phyloP scores from a whole-genome alignment of 208 protist species.

The Trypanosoma lewisi region DNA sequence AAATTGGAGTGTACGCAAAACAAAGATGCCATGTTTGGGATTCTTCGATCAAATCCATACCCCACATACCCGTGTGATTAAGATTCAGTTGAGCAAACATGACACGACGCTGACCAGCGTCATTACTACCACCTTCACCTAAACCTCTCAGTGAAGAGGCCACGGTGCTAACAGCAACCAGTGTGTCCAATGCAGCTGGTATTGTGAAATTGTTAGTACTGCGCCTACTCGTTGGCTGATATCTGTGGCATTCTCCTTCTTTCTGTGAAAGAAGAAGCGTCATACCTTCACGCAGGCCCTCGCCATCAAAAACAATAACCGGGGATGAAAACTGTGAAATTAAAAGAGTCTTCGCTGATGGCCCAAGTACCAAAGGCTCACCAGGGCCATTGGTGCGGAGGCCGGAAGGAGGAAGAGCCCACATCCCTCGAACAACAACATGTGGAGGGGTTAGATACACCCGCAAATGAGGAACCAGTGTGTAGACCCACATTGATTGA shows the following conservation, averaged over 20 bases:
- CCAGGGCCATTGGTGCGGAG: background rate
- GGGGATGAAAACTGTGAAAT: constrained; percentile 63
- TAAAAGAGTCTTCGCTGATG: constrained; percentile 16
- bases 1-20: constrained; percentile 47
- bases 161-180: constrained; percentile 54
- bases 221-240: constrained; percentile 24
- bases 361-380: background rate
- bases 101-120: constrained; percentile 9
- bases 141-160: constrained; percentile 14
- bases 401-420: constrained; percentile 48
- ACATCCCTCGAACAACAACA: constrained; percentile 53
- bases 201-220: constrained; percentile 18
- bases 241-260: constrained; percentile 30
- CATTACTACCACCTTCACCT: background rate
- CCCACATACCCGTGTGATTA: constrained; percentile 77
- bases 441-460: constrained; percentile 41
- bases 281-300: constrained; percentile 53
- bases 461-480: constrained; percentile 50
- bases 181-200: constrained; percentile 46
- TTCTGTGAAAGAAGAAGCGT: constrained; percentile 46
- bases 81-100: constrained; percentile 59
- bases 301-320: constrained; percentile 50
- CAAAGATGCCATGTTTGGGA: constrained; percentile 52
- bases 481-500: constrained; percentile 38
- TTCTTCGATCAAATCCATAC: constrained; percentile 29